Evolutionary conservation across 2,329 filamentous ascomycete species (phyloP), one percentile per base, ranked within the genome.

Genomic region (Phoma sp.): DNA sequence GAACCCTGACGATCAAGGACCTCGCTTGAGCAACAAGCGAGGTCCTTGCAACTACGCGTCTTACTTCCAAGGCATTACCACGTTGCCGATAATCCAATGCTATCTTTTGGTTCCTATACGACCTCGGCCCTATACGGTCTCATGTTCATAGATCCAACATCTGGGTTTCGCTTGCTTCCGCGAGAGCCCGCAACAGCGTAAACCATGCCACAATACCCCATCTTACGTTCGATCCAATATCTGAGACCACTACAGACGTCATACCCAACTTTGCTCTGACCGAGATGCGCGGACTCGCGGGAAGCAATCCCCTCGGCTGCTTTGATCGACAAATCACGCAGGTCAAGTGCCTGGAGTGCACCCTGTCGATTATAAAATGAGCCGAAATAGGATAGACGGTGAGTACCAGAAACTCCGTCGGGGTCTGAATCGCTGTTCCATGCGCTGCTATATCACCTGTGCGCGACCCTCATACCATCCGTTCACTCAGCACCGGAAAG

Each of bases 241-340:
- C 27, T 36, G 23, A 35, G 32, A 43, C 48, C 29, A 35, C 36
- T 33, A 49, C 45, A 48, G 55, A 72, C 69, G 69, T 72, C 70
- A 73, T 66, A 29, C 36, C 43, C 50, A 58, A 62, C 52, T 61
- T 59, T 35, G 47, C 51, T 54, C 41, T 49, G 49, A 41, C 14
- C 39, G 55, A 61, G 66, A 69, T 69, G 40, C 46, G n/a, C 33
- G 36, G 23, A 39, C 47, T 37, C 39, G 47, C 30, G 25, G 38
- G 8, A 37, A 35, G 38, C 33, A 47, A 44, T 52, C 52, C 64
- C 59, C 58, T 59, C 36, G 39, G 57, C 61, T 66, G 60, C 57
- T 57, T 23, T 14, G 57, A 71, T 68, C 70, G 63, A 64, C 66
- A 63, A 72, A 69, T 68, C 43, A 52, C 30, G 39, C 32, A 32